Evolutionary conservation across 371 early-diverging fungal species (phyloP).

Genomic region (Zancudomyces culisetae): DNA sequence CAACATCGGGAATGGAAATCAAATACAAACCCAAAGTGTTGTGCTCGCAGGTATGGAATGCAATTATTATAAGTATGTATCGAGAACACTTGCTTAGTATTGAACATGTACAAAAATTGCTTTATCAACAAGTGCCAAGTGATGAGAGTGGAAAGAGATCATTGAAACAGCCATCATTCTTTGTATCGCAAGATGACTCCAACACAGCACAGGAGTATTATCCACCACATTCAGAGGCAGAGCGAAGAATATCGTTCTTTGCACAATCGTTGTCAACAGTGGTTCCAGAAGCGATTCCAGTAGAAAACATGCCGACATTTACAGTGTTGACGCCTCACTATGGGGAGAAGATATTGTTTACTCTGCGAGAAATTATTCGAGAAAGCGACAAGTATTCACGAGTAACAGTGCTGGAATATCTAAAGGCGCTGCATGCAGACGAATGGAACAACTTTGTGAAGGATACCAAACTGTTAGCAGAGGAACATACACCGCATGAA

Average conservation of each 20-base stretch:
- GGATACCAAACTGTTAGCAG: slow-evolving; percentile 61
- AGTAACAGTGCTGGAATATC: slow-evolving; percentile 64
- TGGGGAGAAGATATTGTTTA: slow-evolving; percentile 66
- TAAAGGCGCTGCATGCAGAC: slow-evolving; percentile 60
- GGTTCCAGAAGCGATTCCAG: slow-evolving; percentile 63
- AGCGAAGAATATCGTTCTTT: slow-evolving; percentile 71
- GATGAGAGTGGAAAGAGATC: slow-evolving; percentile 47
- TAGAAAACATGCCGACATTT: slow-evolving; percentile 70
- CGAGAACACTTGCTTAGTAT: slow-evolving; percentile 63
- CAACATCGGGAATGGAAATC: slow-evolving; percentile 49
- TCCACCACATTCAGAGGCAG: slow-evolving; percentile 59
- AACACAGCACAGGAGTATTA: slow-evolving; percentile 56
- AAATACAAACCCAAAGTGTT: slow-evolving; percentile 53
- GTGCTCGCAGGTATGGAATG: slow-evolving; percentile 75
- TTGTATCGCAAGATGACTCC: slow-evolving; percentile 63
- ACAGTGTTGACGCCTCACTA: slow-evolving; percentile 81
- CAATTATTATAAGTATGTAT: slow-evolving; percentile 71
- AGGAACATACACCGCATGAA: slow-evolving; percentile 33
- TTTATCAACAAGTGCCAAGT: slow-evolving; percentile 53
- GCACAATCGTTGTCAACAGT: slow-evolving; percentile 71
- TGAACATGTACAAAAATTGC: slow-evolving; percentile 52
- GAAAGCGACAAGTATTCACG: slow-evolving; percentile 66
- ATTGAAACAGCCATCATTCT: slow-evolving; percentile 62
- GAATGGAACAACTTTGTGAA: slow-evolving; percentile 86
- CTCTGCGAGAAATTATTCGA: slow-evolving; percentile 62